Evolutionary conservation across 2,329 filamentous ascomycete genomes (phyloP).

Genomic region (Ceratocystiopsis minuta): DNA sequence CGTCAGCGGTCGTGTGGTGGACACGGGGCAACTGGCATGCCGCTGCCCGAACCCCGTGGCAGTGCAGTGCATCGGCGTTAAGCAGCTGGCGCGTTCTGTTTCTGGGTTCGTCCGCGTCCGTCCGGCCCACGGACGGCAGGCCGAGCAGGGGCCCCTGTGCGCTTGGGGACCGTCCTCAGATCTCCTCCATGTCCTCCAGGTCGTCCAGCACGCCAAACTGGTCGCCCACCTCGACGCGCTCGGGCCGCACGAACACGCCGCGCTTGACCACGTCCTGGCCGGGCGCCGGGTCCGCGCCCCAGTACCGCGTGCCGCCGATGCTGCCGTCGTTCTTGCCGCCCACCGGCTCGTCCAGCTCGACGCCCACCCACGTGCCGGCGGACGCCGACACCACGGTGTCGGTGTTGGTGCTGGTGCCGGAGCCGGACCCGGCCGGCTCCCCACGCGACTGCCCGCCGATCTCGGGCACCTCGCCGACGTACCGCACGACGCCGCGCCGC

Average conservation of each 20-base stretch:
- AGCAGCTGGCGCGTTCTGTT: too few relatives aligned
- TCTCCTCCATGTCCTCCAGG: slow-evolving; percentile 62
- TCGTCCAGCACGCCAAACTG: slow-evolving; percentile 49
- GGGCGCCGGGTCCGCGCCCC: slow-evolving; percentile 35
- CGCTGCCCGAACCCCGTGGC: too few relatives aligned
- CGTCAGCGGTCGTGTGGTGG: too few relatives aligned
- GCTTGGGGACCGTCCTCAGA: slow-evolving; percentile 21
- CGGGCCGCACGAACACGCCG: slow-evolving; percentile 63
- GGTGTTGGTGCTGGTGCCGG: slow-evolving; percentile 16
- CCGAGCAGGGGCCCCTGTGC: too few relatives aligned
- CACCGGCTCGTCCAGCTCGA: slow-evolving; percentile 60
- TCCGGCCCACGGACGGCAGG: too few relatives aligned
- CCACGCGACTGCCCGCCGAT: slow-evolving; percentile 22
- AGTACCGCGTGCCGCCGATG: slow-evolving; percentile 46
- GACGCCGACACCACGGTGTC: slow-evolving; percentile 19
- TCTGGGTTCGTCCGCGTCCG: too few relatives aligned
- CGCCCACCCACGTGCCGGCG: slow-evolving; percentile 51
- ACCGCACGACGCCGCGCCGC: slow-evolving; percentile 51
- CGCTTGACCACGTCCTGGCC: slow-evolving; percentile 35
- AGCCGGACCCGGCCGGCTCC: neutral
- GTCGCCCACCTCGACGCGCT: slow-evolving; percentile 60
- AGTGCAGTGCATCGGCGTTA: too few relatives aligned
- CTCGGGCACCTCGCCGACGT: slow-evolving; percentile 56
- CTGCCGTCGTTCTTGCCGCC: slow-evolving; percentile 71
- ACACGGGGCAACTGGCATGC: too few relatives aligned